Conservation (phyloP, 83 land plant genomes). For the Diphasiastrum complanatum region DNA sequence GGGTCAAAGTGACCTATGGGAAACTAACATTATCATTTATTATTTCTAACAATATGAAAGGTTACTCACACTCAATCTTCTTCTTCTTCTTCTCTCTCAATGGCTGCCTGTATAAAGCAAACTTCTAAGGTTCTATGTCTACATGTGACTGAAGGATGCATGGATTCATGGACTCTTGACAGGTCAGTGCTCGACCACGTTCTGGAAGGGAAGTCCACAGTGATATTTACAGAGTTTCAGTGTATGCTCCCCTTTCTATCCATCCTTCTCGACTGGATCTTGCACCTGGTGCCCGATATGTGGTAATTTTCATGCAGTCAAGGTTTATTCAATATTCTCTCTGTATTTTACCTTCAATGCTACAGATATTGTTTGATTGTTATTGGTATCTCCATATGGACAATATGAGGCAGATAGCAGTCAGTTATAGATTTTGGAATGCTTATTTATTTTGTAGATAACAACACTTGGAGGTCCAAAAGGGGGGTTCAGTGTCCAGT, state of each 20-base stretch:
- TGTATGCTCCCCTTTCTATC: constrained; percentile 34
- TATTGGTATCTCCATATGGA: no score
- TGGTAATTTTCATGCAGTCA: no score
- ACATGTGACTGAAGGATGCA: background rate
- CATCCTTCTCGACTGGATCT: constrained; percentile 30
- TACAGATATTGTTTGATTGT: no score
- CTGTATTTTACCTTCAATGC: no score
- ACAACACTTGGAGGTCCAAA: constrained; percentile 32
- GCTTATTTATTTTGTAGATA: constrained; percentile 23
- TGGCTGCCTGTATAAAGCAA: no score
- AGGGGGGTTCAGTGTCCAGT: constrained; percentile 20
- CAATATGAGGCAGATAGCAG: background rate
- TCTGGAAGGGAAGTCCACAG: constrained; percentile 28
- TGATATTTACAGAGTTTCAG: constrained; percentile 21
- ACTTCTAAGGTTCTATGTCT: background rate
- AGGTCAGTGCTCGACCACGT: constrained; percentile 29
- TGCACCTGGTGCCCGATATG: constrained; percentile 36
- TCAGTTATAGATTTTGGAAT: background rate
- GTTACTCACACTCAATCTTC: no score
- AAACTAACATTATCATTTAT: no score
- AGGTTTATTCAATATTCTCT: no score
- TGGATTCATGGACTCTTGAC: background rate
- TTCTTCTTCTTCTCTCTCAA: no score
- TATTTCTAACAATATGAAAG: no score
- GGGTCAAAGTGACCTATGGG: no score